Evolutionary conservation across 768 basidiomycete species (phyloP).

Genomic region (Tylopilus balloui): DNA sequence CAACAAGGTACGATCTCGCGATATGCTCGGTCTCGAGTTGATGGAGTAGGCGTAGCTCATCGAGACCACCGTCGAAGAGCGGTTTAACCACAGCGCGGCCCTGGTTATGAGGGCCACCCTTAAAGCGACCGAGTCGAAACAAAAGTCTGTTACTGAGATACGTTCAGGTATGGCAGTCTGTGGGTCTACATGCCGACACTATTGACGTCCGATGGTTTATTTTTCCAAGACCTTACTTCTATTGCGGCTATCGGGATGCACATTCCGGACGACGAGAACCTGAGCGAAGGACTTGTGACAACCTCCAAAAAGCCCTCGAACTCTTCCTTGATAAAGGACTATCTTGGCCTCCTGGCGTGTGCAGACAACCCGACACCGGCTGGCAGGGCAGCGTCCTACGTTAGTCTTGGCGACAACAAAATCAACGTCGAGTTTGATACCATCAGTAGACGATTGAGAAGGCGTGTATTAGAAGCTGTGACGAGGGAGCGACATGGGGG

Average conservation of each 20-base stretch:
- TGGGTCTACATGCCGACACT: background rate
- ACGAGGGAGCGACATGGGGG: slow-evolving; percentile 80
- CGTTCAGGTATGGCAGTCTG: slow-evolving; percentile 50
- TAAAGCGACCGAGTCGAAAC: slow-evolving; percentile 62
- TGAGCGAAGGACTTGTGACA: slow-evolving; percentile 61
- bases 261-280: slow-evolving; percentile 55
- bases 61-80: slow-evolving; percentile 66
- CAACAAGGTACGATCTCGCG: slow-evolving; percentile 57
- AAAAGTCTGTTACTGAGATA: slow-evolving; percentile 54
- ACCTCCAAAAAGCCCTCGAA: slow-evolving; percentile 50
- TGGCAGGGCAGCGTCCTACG: slow-evolving; percentile 65
- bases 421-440: slow-evolving; percentile 78
- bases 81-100: slow-evolving; percentile 74
- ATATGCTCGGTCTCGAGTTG: slow-evolving; percentile 4
- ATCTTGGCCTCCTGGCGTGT: slow-evolving; percentile 71
- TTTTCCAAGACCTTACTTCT: slow-evolving; percentile 55
- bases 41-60: slow-evolving; percentile 54
- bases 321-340: slow-evolving; percentile 67
- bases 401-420: slow-evolving; percentile 66
- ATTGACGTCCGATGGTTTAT: background rate
- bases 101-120: slow-evolving; percentile 67
- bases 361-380: slow-evolving; percentile 78
- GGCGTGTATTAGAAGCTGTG: slow-evolving; percentile 70
- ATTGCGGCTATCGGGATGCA: slow-evolving; percentile 60
- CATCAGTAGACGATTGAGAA: slow-evolving; percentile 61